Conservation (phyloP, 768 basidiomycete species). For the Macrolepiota albuminosa region DNA sequence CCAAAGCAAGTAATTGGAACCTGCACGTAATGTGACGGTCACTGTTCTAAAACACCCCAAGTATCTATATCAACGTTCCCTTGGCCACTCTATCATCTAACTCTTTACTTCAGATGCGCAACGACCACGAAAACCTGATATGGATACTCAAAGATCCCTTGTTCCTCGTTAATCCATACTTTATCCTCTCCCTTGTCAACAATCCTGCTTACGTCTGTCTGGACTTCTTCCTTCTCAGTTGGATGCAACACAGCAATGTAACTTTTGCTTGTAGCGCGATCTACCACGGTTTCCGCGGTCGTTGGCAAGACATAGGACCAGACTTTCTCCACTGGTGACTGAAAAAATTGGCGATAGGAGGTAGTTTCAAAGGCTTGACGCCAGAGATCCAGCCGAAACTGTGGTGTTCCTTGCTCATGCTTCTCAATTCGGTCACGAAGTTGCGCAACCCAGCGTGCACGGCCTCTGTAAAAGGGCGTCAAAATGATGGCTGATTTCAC, state of each 20-base stretch:
- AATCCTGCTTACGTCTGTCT: slow-evolving; percentile 47
- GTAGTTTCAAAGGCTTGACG: slow-evolving; percentile 59
- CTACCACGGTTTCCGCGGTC: slow-evolving; percentile 50
- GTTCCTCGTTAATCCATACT: slow-evolving; percentile 69
- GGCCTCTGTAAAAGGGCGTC: slow-evolving; percentile 33
- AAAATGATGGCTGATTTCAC: background rate
- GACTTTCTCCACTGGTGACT: slow-evolving; percentile 48
- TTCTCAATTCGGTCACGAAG: slow-evolving; percentile 65
- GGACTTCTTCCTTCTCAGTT: slow-evolving; percentile 52
- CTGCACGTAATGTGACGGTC: too few relatives aligned
- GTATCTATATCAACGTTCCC: too few relatives aligned
- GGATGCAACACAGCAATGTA: slow-evolving; percentile 67
- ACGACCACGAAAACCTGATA: slow-evolving; percentile 67
- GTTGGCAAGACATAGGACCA: slow-evolving; percentile 51
- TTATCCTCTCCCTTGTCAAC: slow-evolving; percentile 55
- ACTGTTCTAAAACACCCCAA: too few relatives aligned
- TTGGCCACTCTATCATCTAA: too few relatives aligned
- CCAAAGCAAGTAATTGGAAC: too few relatives aligned
- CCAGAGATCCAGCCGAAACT: slow-evolving; percentile 78
- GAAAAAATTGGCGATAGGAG: slow-evolving; percentile 57
- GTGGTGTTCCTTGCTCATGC: slow-evolving; percentile 72
- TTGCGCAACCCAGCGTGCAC: slow-evolving; percentile 69
- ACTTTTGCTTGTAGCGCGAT: slow-evolving; percentile 79
- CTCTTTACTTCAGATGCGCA: slow-evolving; percentile 21
- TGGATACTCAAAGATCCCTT: slow-evolving; percentile 76